Base-by-base conservation (phyloP, 129 eudicot species). In the Smallanthus sonchifolius region DNA sequence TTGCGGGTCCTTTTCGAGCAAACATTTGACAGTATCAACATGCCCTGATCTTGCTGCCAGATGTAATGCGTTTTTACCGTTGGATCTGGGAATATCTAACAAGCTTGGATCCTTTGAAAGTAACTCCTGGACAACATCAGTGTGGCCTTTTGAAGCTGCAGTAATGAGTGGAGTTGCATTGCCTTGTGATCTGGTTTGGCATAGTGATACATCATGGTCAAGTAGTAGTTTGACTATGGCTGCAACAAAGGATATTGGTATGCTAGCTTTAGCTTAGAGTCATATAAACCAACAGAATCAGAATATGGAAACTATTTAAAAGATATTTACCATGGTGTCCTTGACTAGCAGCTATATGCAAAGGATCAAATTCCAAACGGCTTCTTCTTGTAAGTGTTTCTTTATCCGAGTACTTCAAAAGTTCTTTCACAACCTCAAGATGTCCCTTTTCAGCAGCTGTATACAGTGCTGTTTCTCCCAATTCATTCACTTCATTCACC, bases 61-160 rank as follows among this genome's bases (percentile, higher is more conserved):
- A 84, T 90, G 96, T 61, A 90, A 67, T 17, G 94, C 91, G 43
- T 83, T 90, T 77, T 87, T 90, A 24, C 96, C 96, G 37, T 90
- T 90, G 64, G 88, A 83, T 67, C 81, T 83, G 10, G 87, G 59
- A 51, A 77, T 69, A 30, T 85, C 89, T 69, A 87, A 69, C 44
- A 90, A 77, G 78, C 81, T 79, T 39, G 82, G 64, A 65, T 90
- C 89, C 64, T 86, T 90, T 64, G 74, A 76, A 37, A 90, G 82
- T 36, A 90, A 86, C 77, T 87, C 91, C 67, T 83, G 76, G 55
- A 90, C 96, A 8, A 87, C 84, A 20, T 79, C 78, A 20, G 86
- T 81, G 73, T 90, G 96, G 35, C 96, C 96, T 79, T 83, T 83
- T 19, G 88, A 77, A 69, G 92, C 92, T 54, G 93, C 96, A 44